A percentile compares a stretch with the other conserved stretches of the same genome.
Conservation (phyloP, 1,139 yeast genomes). For the Candida mesenterica region DNA sequence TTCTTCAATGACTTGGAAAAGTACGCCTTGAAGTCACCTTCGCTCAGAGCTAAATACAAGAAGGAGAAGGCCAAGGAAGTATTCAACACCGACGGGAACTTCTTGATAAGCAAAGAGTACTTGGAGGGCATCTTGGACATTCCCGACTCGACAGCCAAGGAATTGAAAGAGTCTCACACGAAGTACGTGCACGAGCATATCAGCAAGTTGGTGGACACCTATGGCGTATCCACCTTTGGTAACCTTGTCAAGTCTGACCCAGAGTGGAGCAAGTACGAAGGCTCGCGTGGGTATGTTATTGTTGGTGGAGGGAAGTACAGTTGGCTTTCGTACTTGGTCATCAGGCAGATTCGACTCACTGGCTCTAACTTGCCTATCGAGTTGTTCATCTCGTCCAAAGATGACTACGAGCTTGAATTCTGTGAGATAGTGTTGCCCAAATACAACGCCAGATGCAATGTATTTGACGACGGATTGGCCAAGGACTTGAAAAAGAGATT, state of each 20-base stretch:
- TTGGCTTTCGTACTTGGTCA: constrained; percentile 46
- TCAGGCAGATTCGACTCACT: constrained; percentile 38
- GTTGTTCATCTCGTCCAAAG: constrained; percentile 50
- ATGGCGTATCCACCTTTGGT: constrained; percentile 39
- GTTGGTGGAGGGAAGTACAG: constrained; percentile 47
- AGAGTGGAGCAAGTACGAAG: constrained; percentile 38
- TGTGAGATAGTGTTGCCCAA: constrained; percentile 51
- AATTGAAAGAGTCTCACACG: constrained; percentile 33
- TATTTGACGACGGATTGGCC: constrained; percentile 35
- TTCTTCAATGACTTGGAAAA: constrained; percentile 34
- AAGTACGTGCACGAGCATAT: constrained; percentile 32
- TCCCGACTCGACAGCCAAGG: constrained; percentile 28
- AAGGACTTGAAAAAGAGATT: constrained; percentile 25
- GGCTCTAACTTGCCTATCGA: constrained; percentile 45
- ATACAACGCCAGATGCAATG: constrained; percentile 55
- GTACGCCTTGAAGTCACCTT: constrained; percentile 27
- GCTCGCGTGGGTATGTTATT: constrained; percentile 39
- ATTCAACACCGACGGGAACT: constrained; percentile 22
- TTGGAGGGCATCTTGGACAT: constrained; percentile 41
- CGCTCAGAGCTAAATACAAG: constrained; percentile 36
- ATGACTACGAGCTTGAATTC: constrained; percentile 50
- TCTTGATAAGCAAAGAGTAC: constrained; percentile 37
- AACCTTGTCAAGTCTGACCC: constrained; percentile 31
- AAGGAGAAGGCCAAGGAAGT: constrained; percentile 28
- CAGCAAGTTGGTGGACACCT: constrained; percentile 27